Conservation (phyloP, 169 alveolate genomes). For the Hepatocystis sp. region DNA sequence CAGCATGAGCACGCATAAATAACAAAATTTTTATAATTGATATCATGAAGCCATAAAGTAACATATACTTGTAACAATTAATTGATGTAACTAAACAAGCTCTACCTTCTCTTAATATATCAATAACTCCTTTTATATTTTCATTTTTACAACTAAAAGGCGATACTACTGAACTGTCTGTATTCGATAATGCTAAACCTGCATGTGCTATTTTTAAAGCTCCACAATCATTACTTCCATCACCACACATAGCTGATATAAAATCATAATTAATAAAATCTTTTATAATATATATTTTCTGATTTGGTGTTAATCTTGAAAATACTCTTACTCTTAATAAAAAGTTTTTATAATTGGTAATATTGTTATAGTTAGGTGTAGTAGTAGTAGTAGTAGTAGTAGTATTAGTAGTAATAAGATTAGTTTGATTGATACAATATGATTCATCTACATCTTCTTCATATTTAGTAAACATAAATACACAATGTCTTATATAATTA, state of each 20-base stretch:
- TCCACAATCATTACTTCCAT: conserved; percentile 96
- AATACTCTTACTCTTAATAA: conserved; percentile 78
- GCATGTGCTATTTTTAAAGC: conserved; percentile 94
- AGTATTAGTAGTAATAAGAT: too few relatives aligned
- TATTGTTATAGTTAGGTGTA: too few relatives aligned
- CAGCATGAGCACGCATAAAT: conserved; percentile 84
- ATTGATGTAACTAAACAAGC: conserved; percentile 92
- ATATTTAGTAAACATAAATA: conserved; percentile 7
- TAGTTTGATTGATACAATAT: too few relatives aligned
- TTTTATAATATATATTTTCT: conserved; percentile 89
- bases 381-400: too few relatives aligned
- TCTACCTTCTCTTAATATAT: conserved; percentile 91
- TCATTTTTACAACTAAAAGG: conserved; percentile 91
- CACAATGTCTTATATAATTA: conserved; percentile 5
- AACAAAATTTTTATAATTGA: conserved; percentile 88
- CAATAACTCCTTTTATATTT: conserved; percentile 88
- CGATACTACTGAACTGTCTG: conserved; percentile 91
- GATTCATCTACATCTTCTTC: conserved; percentile 22
- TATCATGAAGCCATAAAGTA: conserved; percentile 90
- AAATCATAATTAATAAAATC: conserved; percentile 87
- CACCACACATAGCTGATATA: conserved; percentile 95
- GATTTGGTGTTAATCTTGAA: conserved; percentile 89
- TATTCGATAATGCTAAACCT: conserved; percentile 93
- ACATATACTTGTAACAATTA: conserved; percentile 92
- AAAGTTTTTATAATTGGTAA: conserved; percentile 46